Evolutionary conservation across 163 green algal genomes (phyloP).

Genomic region (Scenedesmus sp.): DNA sequence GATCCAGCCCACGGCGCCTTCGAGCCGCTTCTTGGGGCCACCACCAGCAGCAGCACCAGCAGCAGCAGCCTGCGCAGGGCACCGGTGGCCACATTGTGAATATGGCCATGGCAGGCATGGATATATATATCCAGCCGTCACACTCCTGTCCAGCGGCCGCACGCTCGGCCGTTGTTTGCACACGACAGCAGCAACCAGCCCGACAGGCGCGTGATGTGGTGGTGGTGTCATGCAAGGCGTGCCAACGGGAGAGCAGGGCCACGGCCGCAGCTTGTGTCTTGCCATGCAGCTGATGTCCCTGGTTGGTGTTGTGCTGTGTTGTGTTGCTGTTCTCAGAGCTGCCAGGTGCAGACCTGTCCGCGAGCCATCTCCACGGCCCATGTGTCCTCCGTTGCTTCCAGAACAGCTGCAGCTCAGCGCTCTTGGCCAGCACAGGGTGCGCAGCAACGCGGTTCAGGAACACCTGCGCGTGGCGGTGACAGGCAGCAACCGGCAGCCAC

Average conservation of each 20-base stretch:
- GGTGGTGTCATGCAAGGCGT: no score
- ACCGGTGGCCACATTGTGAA: no score
- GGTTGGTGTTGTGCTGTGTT: background rate
- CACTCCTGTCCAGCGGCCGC: no score
- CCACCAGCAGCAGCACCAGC: conserved; percentile 49
- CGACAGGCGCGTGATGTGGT: no score
- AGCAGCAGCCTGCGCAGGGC: background rate
- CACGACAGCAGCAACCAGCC: no score
- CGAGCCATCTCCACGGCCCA: conserved; percentile 80
- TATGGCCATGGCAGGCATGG: background rate
- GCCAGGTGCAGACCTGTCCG: conserved; percentile 7
- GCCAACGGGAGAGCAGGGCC: no score
- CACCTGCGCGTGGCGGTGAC: conserved; percentile 66
- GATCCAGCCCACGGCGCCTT: conserved; percentile 72
- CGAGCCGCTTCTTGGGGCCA: conserved; percentile 67
- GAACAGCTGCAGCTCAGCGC: conserved; percentile 89
- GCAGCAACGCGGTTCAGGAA: conserved; percentile 73
- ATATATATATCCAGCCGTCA: background rate
- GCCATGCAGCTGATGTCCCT: no score
- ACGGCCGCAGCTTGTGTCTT: no score
- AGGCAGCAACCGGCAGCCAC: no score
- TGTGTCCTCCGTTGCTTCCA: conserved; percentile 88
- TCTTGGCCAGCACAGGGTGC: conserved; percentile 85
- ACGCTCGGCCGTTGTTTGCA: no score
- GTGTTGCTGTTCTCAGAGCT: no score